These are phyloP conservation scores for Puccinia horiana DNA, from an alignment of 1,284 basidiomycete species.

Conservation along the genomic window DNA sequence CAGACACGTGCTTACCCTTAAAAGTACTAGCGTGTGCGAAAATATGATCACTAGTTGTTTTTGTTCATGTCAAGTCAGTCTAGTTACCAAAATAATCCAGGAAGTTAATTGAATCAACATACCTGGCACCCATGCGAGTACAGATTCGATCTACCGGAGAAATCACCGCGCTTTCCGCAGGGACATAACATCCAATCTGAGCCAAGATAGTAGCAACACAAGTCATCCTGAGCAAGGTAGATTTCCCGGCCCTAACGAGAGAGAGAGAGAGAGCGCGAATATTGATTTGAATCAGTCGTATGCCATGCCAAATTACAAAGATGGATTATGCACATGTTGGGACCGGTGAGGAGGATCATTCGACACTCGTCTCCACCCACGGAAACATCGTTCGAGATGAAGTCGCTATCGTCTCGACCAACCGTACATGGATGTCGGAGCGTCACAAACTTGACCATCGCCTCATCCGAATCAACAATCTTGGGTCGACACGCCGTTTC, in stretches of 20 bases:
- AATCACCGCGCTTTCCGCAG: constrained; percentile 77
- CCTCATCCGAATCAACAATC: constrained; percentile 76
- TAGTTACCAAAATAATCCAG: not conserved
- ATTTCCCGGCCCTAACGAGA: constrained; percentile 69
- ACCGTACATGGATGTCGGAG: constrained; percentile 74
- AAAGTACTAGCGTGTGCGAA: constrained; percentile 49
- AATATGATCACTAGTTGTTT: constrained; percentile 42
- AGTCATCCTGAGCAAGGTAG: constrained; percentile 87
- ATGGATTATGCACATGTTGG: constrained; percentile 69
- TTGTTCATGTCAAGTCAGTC: constrained; percentile 63
- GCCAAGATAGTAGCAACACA: constrained; percentile 93
- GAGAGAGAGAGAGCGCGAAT: not conserved
- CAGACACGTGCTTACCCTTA: constrained; percentile 33
- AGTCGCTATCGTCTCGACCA: constrained; percentile 62
- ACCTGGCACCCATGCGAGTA: constrained; percentile 88
- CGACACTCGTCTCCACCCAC: constrained; percentile 77
- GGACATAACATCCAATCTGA: constrained; percentile 96
- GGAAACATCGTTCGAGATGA: constrained; percentile 91
- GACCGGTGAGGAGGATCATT: constrained; percentile 88
- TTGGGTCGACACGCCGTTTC: constrained; percentile 89
- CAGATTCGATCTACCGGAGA: constrained; percentile 90
- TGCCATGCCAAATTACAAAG: not conserved
- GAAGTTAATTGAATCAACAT: constrained; percentile 56
- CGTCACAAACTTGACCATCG: constrained; percentile 75
- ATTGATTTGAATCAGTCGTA: constrained; percentile 54